Evolutionary conservation across 1,139 yeast genomes (phyloP).

Genomic region (Saccharomyces hybrid): DNA sequence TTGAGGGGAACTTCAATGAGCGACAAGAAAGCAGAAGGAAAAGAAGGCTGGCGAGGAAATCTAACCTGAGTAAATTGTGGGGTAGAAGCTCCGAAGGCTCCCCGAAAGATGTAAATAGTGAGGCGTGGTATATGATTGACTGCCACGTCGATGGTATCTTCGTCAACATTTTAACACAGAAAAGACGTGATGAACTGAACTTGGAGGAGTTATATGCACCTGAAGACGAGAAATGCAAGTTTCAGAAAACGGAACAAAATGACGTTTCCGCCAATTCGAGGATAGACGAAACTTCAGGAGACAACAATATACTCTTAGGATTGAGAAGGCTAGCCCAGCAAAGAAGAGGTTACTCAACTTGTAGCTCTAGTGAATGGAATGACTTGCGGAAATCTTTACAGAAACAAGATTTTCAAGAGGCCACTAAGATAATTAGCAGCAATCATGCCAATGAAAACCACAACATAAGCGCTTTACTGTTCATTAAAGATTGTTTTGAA

Average conservation of each 20-base stretch:
- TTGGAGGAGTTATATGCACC: conserved; percentile 63
- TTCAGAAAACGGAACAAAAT: conserved; percentile 15
- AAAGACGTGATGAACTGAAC: conserved; percentile 57
- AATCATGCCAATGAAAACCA: too few species aligned
- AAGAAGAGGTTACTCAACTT: conserved; percentile 11
- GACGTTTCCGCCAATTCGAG: neutral
- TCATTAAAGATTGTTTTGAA: too few species aligned
- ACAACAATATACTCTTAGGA: conserved; percentile 25
- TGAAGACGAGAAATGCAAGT: conserved; percentile 37
- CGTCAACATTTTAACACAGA: conserved; percentile 65
- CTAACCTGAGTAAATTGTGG: conserved; percentile 39
- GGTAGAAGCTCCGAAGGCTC: conserved; percentile 17
- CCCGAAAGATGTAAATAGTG: conserved; percentile 30
- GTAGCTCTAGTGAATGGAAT: neutral
- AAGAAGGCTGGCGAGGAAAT: conserved; percentile 52
- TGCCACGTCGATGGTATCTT: conserved; percentile 53
- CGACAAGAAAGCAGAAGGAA: conserved; percentile 51
- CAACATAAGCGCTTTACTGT: neutral
- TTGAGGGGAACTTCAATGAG: conserved; percentile 68
- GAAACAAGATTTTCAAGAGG: neutral
- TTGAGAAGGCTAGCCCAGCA: conserved; percentile 26
- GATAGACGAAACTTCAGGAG: conserved; percentile 7
- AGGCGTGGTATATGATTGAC: conserved; percentile 79
- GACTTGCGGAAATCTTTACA: neutral
- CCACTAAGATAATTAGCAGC: neutral